A percentile compares a stretch with the other conserved stretches of the same genome.
phyloP scores from a whole-genome alignment of 345 rosid genomes.

The Passiflora organensis region DNA sequence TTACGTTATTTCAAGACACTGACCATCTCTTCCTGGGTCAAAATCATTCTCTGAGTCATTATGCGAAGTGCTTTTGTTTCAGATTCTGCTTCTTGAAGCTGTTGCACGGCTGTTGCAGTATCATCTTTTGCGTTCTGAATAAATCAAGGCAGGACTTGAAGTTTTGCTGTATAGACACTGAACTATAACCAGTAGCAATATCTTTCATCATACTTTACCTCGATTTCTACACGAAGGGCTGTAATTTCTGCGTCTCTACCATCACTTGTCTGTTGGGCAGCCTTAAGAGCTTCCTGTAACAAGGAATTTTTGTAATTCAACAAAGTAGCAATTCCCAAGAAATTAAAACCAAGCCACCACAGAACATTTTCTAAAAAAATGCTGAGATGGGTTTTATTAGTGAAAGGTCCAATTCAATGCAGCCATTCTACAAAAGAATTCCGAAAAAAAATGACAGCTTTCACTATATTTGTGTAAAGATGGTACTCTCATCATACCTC shows the following conservation, averaged over 20 bases:
- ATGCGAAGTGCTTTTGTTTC: slow-evolving; percentile 77
- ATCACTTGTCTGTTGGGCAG: slow-evolving; percentile 63
- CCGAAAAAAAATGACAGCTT: no score
- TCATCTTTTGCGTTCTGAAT: slow-evolving; percentile 72
- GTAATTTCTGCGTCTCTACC: slow-evolving; percentile 75
- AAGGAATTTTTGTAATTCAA: slow-evolving; percentile 16
- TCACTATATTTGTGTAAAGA: no score
- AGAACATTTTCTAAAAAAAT: not conserved
- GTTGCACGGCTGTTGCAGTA: slow-evolving; percentile 53
- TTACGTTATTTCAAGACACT: slow-evolving; percentile 19
- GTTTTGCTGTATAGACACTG: slow-evolving; percentile 13
- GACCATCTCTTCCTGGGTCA: slow-evolving; percentile 94
- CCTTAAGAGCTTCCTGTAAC: slow-evolving; percentile 86
- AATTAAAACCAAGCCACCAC: not conserved
- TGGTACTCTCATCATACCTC: slow-evolving; percentile 48
- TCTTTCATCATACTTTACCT: slow-evolving; percentile 44
- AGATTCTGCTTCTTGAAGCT: slow-evolving; percentile 76
- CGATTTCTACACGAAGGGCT: slow-evolving; percentile 66
- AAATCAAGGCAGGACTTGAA: slow-evolving; percentile 9
- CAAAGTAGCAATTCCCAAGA: not conserved
- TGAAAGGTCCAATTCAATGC: no score
- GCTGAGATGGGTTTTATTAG: not conserved
- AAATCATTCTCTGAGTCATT: slow-evolving; percentile 93
- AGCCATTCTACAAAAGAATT: no score
- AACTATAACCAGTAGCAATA: slow-evolving; percentile 16